Evolutionary conservation across 148 eudicot genomes (phyloP).

Genomic region (Persicaria tinctoria): DNA sequence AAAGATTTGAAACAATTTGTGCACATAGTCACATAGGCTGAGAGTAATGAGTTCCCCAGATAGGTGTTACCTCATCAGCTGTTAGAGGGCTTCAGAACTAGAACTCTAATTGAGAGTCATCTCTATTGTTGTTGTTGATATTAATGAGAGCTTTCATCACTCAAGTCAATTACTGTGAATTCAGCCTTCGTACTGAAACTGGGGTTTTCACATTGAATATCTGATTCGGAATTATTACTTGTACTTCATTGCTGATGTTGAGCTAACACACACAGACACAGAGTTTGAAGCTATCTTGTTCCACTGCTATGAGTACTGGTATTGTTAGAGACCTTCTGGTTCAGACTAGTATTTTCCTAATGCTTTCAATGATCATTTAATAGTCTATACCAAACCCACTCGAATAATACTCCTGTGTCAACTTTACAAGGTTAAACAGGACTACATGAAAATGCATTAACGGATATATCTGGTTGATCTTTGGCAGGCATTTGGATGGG

Average conservation of each 20-base stretch:
- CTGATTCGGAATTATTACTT: neutral
- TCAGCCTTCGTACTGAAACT: neutral
- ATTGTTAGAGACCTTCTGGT: no score
- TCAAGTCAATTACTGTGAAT: neutral
- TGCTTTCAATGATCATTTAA: no score
- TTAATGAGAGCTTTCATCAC: neutral
- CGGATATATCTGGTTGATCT: neutral
- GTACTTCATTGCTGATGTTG: neutral
- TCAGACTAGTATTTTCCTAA: no score
- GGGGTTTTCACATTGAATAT: neutral
- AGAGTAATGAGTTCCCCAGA: neutral
- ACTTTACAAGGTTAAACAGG: no score
- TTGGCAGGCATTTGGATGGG: constrained; percentile 95
- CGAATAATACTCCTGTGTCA: no score
- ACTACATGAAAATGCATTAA: neutral
- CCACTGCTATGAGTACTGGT: neutral
- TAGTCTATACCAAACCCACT: neutral
- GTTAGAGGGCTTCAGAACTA: neutral
- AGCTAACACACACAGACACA: neutral
- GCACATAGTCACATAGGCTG: neutral
- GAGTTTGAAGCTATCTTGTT: neutral
- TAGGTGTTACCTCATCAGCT: neutral
- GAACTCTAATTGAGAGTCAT: neutral
- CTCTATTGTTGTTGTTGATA: neutral
- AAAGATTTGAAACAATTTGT: neutral